Evolutionary conservation across 306 rosid species (phyloP).

Genomic region (Acacia acuminata): DNA sequence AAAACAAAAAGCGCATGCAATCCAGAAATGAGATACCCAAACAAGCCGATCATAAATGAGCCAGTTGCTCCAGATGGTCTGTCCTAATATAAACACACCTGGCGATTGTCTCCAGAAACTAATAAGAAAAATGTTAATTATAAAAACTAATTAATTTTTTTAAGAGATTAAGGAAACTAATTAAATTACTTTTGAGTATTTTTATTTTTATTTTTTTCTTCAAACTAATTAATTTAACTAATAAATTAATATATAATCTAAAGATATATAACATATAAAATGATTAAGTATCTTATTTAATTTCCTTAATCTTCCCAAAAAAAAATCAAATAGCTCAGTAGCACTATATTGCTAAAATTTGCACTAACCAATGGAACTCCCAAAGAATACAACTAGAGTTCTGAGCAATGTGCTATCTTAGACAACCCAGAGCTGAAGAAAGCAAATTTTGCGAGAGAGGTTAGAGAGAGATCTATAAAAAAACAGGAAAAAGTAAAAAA

Average conservation of each 20-base stretch:
- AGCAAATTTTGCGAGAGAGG: slow-evolving; percentile 24
- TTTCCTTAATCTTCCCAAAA: too few relatives aligned
- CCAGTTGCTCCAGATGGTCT: background rate
- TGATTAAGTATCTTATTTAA: too few relatives aligned
- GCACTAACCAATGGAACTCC: background rate
- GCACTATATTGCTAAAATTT: background rate
- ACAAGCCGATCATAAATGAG: background rate
- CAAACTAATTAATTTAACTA: too few relatives aligned
- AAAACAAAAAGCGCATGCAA: slow-evolving; percentile 19
- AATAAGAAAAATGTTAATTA: background rate
- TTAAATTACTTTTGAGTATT: too few relatives aligned
- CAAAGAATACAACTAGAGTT: background rate
- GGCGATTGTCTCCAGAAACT: background rate
- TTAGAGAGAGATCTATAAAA: slow-evolving; percentile 21
- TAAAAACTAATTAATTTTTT: too few relatives aligned
- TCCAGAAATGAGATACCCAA: slow-evolving; percentile 2
- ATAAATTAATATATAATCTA: too few relatives aligned
- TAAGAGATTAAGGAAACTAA: too few relatives aligned
- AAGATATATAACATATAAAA: too few relatives aligned
- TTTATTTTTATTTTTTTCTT: too few relatives aligned
- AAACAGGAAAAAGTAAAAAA: too few relatives aligned
- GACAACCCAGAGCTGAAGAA: slow-evolving; percentile 10
- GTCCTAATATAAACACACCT: background rate
- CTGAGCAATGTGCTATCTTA: slow-evolving; percentile 2
- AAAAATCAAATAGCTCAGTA: too few relatives aligned